Base-by-base conservation (phyloP, 2,329 filamentous ascomycete species). In the Allantophomopsis cytisporea region DNA sequence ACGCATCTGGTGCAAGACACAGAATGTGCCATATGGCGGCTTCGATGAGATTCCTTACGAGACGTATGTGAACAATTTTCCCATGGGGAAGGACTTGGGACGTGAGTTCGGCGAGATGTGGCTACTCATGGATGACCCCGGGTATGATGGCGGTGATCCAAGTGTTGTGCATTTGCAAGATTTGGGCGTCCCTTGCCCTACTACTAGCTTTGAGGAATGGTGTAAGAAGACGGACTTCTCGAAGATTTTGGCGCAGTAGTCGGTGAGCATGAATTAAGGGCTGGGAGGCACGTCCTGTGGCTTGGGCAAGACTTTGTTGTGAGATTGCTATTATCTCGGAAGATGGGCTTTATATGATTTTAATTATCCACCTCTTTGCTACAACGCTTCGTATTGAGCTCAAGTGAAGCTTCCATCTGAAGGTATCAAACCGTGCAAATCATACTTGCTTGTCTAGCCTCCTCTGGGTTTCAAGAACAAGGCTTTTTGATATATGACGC, bases 91-190 rank as follows among this genome's bases (percentile, higher is more conserved):
- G 5, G 51, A 47, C 1, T 45, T 41, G 6, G 55, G 55, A 2
- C 36, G 40, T 16, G 58, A 62, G 41, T 37, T 60, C 13, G 53
- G 43, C 1, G 57, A 60, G 33, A 60, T 58, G 50, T 54, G 50
- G 37, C 43, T 39, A 2, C 49, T 47, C 40, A 32, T 34, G 16
- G 20, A 38, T n/a, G 47, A 50, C 16, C 58, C 51, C 47, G 59
- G 60, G 2, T 63, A 60, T 41, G 53, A 59, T 46, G 59, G 56
- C 1, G 45, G 53, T 1, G 55, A 61, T 41, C 50, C 52, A 8
- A 48, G 44, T 18, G 50, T 60, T 8, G 37, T 46, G 8, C 40
- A 32, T 15, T 32, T 32, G 4, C 39, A 49, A 14, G 40, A 48
- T 42, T 43, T 34, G 31, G 31, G 16, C 7, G 31, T 34, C 12